Base-by-base conservation (phyloP, 73 alveolate species). In the Symbiodinium natans region DNA sequence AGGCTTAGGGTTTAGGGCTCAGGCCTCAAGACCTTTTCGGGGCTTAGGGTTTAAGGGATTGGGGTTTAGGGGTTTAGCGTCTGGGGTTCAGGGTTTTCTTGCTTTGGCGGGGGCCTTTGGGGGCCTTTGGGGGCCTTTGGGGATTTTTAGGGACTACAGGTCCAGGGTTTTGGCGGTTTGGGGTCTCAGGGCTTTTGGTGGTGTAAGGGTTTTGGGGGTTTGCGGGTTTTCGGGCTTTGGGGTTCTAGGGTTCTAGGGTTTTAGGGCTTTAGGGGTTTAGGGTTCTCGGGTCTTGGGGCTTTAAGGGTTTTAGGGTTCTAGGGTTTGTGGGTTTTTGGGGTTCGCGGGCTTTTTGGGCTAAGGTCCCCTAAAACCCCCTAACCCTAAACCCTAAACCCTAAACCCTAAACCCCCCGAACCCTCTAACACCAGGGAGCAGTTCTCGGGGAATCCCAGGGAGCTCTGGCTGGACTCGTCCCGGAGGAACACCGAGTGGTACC, bases 401-500 rank as follows among this genome's bases (percentile, higher is more conserved):
- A 46, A 46, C 59, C 59, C 59, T 46, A 46, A 46, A 46, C 13
- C 13, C 59, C 59, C 59, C 6, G 13, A 46, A 46, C 59, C 59
- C 59, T 13, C 6, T 13, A 9, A 46, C 6, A 13, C 77, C 77
- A 27, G 10, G 34, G 54, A 39, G 77, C 88, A 90, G 77, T 41
- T 41, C n/a, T 27, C 39, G 1, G 88, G 46, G n/a, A 90, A 90
- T 6, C 38, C 39, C 36, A 90, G 80, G 29, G 27, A 25, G 80
- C 36, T 29, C 86, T 71, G 39, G 31, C 41, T 87, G 41, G 95
- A 63, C 97, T 90, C 97, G 36, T 90, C 97, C 27, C 77, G 80
- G 52, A 90, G 31, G 21, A 71, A 85, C 88, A 90, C 46, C 31
- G 97, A 90, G 52, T 90, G 97, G 38, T 41, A 90, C 77, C 77